Percentiles rank a stretch among this genome's conserved stretches.
Conservation (phyloP, 2,329 filamentous ascomycete genomes). For the Cadophora gregata region DNA sequence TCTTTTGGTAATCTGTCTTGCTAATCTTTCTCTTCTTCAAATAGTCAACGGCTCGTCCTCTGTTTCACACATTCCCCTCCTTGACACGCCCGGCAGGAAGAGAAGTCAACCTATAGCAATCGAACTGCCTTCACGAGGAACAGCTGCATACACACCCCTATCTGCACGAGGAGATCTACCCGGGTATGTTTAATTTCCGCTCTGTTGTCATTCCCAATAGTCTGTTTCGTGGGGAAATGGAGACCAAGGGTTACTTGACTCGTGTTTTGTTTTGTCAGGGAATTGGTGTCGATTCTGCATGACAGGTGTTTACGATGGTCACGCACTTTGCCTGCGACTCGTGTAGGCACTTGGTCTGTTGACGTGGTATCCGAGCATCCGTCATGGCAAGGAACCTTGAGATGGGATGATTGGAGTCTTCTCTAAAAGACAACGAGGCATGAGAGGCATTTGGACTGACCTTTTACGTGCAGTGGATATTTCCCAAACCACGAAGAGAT, state of each 20-base stretch:
- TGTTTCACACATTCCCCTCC: slow-evolving; percentile 4
- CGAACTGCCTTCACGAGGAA: slow-evolving; percentile 48
- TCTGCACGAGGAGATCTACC: slow-evolving; percentile 64
- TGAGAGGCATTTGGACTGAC: background rate
- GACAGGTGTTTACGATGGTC: background rate
- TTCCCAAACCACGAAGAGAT: slow-evolving; percentile 65
- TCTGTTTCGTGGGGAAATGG: slow-evolving; percentile 7
- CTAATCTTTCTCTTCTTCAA: slow-evolving; percentile 8
- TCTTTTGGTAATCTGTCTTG: background rate
- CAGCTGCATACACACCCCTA: slow-evolving; percentile 52
- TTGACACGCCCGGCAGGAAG: slow-evolving; percentile 36
- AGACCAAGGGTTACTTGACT: slow-evolving; percentile 10
- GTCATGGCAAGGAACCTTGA: background rate
- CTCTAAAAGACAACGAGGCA: background rate
- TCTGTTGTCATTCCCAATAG: background rate
- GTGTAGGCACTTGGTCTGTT: background rate
- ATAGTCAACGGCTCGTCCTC: slow-evolving; percentile 16
- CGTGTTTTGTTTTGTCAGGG: background rate
- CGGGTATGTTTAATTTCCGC: slow-evolving; percentile 54
- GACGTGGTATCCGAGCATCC: background rate
- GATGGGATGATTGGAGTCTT: background rate
- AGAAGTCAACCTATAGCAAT: slow-evolving; percentile 59
- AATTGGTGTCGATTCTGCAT: background rate
- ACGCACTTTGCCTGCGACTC: slow-evolving; percentile 7
- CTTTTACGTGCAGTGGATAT: slow-evolving; percentile 57